Evolutionary conservation across 2,329 filamentous ascomycete species (phyloP).

Genomic region (Aureobasidium vineae): DNA sequence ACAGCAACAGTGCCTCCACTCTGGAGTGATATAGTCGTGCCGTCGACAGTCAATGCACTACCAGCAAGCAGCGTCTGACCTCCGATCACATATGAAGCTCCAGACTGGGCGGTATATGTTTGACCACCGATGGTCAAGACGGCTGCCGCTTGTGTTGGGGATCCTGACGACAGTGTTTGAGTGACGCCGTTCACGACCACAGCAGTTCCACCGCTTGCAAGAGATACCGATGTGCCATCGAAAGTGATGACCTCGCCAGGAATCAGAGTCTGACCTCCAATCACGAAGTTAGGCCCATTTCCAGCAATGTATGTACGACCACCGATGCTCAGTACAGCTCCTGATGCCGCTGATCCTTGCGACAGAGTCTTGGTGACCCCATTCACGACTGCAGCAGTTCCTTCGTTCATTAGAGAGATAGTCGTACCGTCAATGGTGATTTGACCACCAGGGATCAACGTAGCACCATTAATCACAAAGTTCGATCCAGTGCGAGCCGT

Average conservation of each 20-base stretch:
- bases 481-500: constrained; percentile 36
- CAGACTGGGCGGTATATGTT: constrained; percentile 24
- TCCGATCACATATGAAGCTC: constrained; percentile 32
- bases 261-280: constrained; percentile 31
- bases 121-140: constrained; percentile 22
- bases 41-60: constrained; percentile 30
- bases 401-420: constrained; percentile 25
- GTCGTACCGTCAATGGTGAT: constrained; percentile 32
- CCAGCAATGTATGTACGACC: constrained; percentile 21
- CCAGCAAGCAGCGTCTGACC: constrained; percentile 32
- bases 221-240: constrained; percentile 31
- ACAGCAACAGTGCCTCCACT: constrained; percentile 34
- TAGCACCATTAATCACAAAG: constrained; percentile 33
- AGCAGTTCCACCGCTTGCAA: neutral
- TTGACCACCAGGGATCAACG: constrained; percentile 31
- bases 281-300: constrained; percentile 31
- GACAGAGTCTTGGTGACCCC: constrained; percentile 30
- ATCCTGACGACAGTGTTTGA: constrained; percentile 19
- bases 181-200: constrained; percentile 42
- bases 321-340: constrained; percentile 36
- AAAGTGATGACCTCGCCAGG: constrained; percentile 32
- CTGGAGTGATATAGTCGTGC: constrained; percentile 30
- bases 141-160: constrained; percentile 30
- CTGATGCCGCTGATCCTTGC: constrained; percentile 29
- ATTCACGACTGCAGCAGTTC: constrained; percentile 39